Base-by-base conservation (phyloP, 2,329 filamentous ascomycete species). In the Colletotrichum limetticola region DNA sequence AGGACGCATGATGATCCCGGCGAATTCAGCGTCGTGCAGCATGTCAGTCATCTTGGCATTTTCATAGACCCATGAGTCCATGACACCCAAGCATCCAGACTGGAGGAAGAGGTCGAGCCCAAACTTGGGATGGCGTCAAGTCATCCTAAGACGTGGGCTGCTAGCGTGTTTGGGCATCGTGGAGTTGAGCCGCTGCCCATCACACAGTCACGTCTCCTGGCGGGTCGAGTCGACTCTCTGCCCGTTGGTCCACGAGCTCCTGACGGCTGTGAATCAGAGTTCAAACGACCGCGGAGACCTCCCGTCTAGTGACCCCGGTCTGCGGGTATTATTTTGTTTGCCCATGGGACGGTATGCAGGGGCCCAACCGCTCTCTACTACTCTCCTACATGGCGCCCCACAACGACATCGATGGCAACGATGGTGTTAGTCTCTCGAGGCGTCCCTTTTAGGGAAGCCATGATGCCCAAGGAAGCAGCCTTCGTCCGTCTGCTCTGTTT, bases 151-250 rank as follows among this genome's bases (percentile, higher is more conserved):
- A 35, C 32, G 35, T n/a, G 42, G 55, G 24, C 52, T 46, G 28
- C 55, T 52, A 53, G 66, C 70, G 60, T 72, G 66, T 70, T 72
- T 65, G 68, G 66, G 42, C 60, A 30, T 70, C 70, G 58, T 61
- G 70, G 66, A n/a, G 60, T 60, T 55, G 28, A 69, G 55, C 59
- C 59, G 30, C 59, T 52, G 65, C 52, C 46, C 37, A 32, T 68
- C 65, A 46, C 42, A 35, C 19, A 12, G 26, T 0, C 26, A 46
- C 49, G 22, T 14, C 55, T 4, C 8, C 24, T 19, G 56, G 60
- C 28, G 49, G 14, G 14, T 24, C 53, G 5, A 8, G 22, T 37
- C 42, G 37, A 19, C 37, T 19, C 57, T 63, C 35, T 52, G 28
- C 11, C 32, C 28, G 22, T 59, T 69, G 59, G 55, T 46, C 55